Conservation (phyloP, 805 yeast species). For the Clavispora fructus region DNA sequence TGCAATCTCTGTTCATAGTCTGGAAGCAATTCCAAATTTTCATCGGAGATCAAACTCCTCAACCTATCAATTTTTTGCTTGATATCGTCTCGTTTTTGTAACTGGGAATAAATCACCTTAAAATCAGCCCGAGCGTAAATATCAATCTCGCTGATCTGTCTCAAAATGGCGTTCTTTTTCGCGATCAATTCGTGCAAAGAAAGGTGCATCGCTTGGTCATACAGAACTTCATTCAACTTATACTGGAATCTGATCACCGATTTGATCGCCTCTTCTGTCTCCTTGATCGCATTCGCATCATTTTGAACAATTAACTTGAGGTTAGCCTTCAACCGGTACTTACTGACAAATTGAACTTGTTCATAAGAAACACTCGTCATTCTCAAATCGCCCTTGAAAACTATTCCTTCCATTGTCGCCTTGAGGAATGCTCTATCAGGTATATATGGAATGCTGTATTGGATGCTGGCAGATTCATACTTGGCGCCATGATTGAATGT, state of each 20-base stretch:
- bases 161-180: slow-evolving; percentile 31
- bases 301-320: slow-evolving; percentile 34
- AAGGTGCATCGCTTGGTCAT: slow-evolving; percentile 28
- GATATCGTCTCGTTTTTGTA: slow-evolving; percentile 43
- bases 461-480: slow-evolving; percentile 19
- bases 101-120: slow-evolving; percentile 37
- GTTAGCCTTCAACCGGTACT: slow-evolving; percentile 27
- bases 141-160: slow-evolving; percentile 21
- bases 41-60: slow-evolving; percentile 69
- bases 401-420: slow-evolving; percentile 32
- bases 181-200: slow-evolving; percentile 32
- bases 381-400: slow-evolving; percentile 27
- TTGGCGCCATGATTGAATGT: slow-evolving; percentile 41
- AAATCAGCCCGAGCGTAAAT: slow-evolving; percentile 40
- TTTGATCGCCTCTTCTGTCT: slow-evolving; percentile 31
- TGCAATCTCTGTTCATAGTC: slow-evolving; percentile 86
- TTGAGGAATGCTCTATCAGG: slow-evolving; percentile 29
- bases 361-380: slow-evolving; percentile 37
- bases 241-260: slow-evolving; percentile 32
- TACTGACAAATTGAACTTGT: slow-evolving; percentile 41
- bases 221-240: slow-evolving; percentile 41
- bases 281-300: slow-evolving; percentile 28
- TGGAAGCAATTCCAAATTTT: slow-evolving; percentile 83
- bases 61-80: slow-evolving; percentile 49
- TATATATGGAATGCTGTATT: slow-evolving; percentile 31